Base-by-base conservation (phyloP, 345 rosid genomes). In the Populus euphratica region DNA sequence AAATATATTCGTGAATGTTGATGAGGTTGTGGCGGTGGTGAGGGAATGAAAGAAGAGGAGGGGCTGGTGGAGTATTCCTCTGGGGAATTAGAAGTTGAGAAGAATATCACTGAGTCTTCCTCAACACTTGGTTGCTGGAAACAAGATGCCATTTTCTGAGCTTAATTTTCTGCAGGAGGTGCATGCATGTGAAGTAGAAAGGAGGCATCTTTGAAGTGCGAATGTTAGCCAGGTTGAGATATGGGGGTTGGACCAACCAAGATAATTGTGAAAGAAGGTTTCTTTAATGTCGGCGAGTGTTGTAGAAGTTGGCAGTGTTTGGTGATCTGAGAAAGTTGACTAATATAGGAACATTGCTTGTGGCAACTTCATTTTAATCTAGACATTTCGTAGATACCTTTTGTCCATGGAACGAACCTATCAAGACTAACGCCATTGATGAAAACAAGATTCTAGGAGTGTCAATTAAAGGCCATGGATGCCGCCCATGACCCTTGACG, bases 21-120 rank as follows among this genome's bases (percentile, higher is more conserved):
- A 49, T 52, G 49, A 5, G 69, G 68, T 8, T 62, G 73, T 12
- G 66, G 73, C 7, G 80, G 85, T 0, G 91, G 87, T 0, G 91
- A 86, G 73, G 85, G 90, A 74, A 81, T 76, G 73, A 64, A 89
- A 27, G 97, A 91, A 77, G 97, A 88, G 77, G 94, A 89, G 44
- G 86, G 85, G 62, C 91, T 87, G 66, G 90, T 86, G 85, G 88
- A 90, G 50, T 85, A 91, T 16, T 78, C 91, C 2, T 88, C 91
- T 21, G 78, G 61, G 18, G 96, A 90, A 62, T 84, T 82, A 9
- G 94, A 89, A 49, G 91, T 49, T 25, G 97, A 91, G 90, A 90
- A 94, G 74, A 93, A 95, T 21, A 88, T 25, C 13, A 79, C 81
- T 0, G 90, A 88, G 85, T 93, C 98, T 12, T 93, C 92, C 78